Conservation (phyloP, 2,329 filamentous ascomycete species). For the Apiospora kogelbergensis region DNA sequence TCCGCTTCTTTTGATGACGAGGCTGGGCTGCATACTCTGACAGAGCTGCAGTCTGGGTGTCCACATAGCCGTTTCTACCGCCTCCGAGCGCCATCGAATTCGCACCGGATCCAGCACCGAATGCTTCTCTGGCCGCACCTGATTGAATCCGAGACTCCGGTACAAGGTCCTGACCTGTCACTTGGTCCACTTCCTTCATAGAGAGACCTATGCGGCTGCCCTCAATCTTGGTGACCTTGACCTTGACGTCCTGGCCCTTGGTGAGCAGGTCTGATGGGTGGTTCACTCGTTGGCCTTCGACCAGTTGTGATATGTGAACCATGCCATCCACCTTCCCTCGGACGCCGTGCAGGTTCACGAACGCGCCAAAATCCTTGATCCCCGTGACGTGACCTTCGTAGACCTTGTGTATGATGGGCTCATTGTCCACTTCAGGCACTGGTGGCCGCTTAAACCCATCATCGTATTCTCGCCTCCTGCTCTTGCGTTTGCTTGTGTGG, state of each 20-base stretch:
- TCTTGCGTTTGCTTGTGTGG: slow-evolving; percentile 54
- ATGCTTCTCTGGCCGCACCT: slow-evolving; percentile 83
- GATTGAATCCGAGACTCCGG: slow-evolving; percentile 79
- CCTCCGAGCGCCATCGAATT: slow-evolving; percentile 78
- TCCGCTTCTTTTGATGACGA: slow-evolving; percentile 75
- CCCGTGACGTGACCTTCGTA: slow-evolving; percentile 90
- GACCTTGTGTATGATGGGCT: slow-evolving; percentile 79
- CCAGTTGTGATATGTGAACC: slow-evolving; percentile 89
- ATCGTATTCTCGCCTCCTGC: slow-evolving; percentile 43
- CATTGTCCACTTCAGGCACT: slow-evolving; percentile 75
- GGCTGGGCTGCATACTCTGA: slow-evolving; percentile 57
- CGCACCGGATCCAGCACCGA: slow-evolving; percentile 74
- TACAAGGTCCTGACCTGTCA: slow-evolving; percentile 78
- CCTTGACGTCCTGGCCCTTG: slow-evolving; percentile 80
- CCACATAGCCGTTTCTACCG: slow-evolving; percentile 50
- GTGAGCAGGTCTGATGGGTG: slow-evolving; percentile 87
- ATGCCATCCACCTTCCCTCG: slow-evolving; percentile 87
- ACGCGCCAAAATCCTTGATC: slow-evolving; percentile 92
- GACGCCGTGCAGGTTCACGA: slow-evolving; percentile 88
- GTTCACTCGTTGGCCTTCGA: slow-evolving; percentile 81
- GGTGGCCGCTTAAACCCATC: slow-evolving; percentile 66
- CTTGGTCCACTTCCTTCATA: slow-evolving; percentile 97
- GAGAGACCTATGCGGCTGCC: slow-evolving; percentile 80
- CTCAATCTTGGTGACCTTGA: slow-evolving; percentile 89
- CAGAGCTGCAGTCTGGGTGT: slow-evolving; percentile 58